These are phyloP conservation scores for Schrenkiella parvula DNA, from an alignment of 345 rosid species.

Conservation along the genomic window DNA sequence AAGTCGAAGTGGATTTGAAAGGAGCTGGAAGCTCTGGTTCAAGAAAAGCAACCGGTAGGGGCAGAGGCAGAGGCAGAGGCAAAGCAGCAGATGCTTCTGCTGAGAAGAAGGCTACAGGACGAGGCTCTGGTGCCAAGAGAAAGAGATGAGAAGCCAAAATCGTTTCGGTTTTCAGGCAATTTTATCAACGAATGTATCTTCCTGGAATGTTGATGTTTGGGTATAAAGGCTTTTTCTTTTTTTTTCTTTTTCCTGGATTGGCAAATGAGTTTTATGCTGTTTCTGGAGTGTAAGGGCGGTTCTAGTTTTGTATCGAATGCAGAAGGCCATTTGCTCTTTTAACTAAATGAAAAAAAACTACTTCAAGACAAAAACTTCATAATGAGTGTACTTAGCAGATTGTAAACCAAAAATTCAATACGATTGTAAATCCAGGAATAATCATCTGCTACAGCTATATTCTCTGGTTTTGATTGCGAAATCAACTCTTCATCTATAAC, in stretches of 20 bases:
- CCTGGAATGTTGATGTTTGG: not conserved
- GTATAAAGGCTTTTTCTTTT: not conserved
- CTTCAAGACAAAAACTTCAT: not conserved
- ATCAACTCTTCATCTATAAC: not conserved
- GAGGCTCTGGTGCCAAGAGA: slow-evolving; percentile 65
- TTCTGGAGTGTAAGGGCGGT: not conserved
- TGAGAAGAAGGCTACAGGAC: slow-evolving; percentile 58
- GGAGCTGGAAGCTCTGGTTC: slow-evolving; percentile 44
- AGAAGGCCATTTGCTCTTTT: not conserved
- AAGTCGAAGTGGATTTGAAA: slow-evolving; percentile 78
- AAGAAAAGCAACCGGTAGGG: slow-evolving; percentile 45
- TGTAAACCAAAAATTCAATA: not conserved
- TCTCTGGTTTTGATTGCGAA: not conserved
- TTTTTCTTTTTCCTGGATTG: not conserved
- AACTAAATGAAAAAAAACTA: not conserved
- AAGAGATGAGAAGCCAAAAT: slow-evolving; percentile 45
- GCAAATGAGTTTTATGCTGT: not conserved
- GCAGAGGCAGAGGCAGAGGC: slow-evolving; percentile 33
- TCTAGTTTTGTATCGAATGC: not conserved
- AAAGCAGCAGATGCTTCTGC: slow-evolving; percentile 45
- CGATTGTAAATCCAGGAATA: not conserved
- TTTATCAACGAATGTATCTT: not conserved
- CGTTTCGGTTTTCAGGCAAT: not conserved
- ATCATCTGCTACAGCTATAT: not conserved
- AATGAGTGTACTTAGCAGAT: not conserved